Evolutionary conservation across 2,329 filamentous ascomycete species (phyloP).

Genomic region (Taxawa tesnikishii): DNA sequence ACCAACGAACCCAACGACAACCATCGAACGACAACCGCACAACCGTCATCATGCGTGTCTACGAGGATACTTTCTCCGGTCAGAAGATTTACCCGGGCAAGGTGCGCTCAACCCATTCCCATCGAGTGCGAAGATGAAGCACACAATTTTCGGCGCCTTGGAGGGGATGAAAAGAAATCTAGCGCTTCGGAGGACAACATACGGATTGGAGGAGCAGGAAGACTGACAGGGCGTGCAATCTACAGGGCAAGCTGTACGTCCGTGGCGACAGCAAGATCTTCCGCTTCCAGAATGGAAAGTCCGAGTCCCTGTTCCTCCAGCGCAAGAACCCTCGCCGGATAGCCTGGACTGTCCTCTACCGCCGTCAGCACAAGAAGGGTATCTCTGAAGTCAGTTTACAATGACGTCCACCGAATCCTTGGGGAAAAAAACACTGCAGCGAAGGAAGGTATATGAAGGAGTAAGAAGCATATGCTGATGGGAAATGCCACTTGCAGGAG

Average conservation of each 20-base stretch:
- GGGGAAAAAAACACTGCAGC: background rate
- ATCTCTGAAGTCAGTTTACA: slow-evolving; percentile 85
- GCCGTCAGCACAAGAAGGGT: slow-evolving; percentile 99
- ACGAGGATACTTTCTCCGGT: slow-evolving; percentile 68
- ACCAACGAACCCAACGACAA: slow-evolving; percentile 1
- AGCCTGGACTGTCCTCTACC: slow-evolving; percentile 95
- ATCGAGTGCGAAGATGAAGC: too few relatives aligned
- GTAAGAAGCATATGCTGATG: slow-evolving; percentile 5
- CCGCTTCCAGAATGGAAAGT: slow-evolving; percentile 99
- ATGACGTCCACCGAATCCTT: slow-evolving; percentile 1
- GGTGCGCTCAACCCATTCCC: slow-evolving; percentile 41
- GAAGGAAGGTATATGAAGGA: too few relatives aligned
- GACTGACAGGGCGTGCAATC: slow-evolving; percentile 7
- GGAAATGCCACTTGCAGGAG: slow-evolving; percentile 54
- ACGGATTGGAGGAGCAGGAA: background rate
- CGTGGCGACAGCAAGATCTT: slow-evolving; percentile 99
- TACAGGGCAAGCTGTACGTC: slow-evolving; percentile 97
- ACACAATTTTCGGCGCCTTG: background rate
- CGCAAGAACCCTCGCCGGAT: slow-evolving; percentile 99
- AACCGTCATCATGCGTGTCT: slow-evolving; percentile 57
- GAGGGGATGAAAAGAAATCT: slow-evolving; percentile 2
- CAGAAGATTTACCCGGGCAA: slow-evolving; percentile 72
- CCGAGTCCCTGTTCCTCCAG: slow-evolving; percentile 98
- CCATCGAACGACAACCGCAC: slow-evolving; percentile 7
- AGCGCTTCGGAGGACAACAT: slow-evolving; percentile 2